Evolutionary conservation across 2,329 filamentous ascomycete species (phyloP).

Genomic region (Fusarium denticulatum): DNA sequence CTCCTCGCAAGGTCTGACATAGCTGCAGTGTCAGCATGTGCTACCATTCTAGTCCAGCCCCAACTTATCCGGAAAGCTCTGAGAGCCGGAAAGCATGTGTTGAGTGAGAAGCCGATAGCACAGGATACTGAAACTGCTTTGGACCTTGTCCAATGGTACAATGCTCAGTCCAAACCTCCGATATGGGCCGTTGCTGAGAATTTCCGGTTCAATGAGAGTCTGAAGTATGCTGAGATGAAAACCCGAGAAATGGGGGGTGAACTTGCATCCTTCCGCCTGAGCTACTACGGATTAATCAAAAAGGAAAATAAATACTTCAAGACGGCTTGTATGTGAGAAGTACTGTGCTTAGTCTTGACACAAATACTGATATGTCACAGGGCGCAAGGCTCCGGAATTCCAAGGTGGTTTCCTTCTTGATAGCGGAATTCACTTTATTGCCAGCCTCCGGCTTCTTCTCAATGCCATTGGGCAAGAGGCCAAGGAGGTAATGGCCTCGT

Average conservation of each 20-base stretch:
- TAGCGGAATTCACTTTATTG: constrained; percentile 28
- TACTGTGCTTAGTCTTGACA: no score
- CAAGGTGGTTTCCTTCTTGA: constrained; percentile 8
- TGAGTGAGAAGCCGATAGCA: neutral
- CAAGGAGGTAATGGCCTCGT: neutral
- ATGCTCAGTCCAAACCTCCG: neutral
- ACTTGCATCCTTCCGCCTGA: neutral
- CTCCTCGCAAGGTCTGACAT: neutral
- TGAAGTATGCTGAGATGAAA: constrained; percentile 1
- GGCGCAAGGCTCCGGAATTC: constrained; percentile 10
- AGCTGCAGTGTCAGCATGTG: neutral
- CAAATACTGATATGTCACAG: neutral
- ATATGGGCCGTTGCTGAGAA: constrained; percentile 24
- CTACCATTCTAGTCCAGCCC: neutral
- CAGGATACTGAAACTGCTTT: neutral
- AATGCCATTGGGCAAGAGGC: neutral
- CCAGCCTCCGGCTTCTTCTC: constrained; percentile 4
- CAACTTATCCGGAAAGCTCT: neutral
- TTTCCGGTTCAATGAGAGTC: constrained; percentile 19
- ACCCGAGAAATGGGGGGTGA: neutral
- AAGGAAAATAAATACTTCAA: neutral
- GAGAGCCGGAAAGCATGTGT: neutral
- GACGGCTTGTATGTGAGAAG: neutral
- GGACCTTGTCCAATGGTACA: constrained; percentile 1
- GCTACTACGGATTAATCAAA: neutral